Evolutionary conservation across 768 basidiomycete species (phyloP).

Genomic region (Suillus ampliporus): DNA sequence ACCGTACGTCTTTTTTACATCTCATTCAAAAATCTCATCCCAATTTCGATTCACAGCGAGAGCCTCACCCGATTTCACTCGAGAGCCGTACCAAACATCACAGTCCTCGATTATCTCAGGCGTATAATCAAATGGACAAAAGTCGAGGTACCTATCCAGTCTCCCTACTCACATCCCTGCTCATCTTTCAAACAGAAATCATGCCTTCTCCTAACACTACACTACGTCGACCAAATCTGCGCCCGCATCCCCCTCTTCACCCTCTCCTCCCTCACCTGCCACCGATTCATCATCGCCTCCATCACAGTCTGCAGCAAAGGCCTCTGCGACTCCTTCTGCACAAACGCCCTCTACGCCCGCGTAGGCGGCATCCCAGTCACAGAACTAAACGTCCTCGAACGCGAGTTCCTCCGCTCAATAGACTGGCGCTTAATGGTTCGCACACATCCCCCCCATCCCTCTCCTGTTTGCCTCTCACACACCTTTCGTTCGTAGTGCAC

Average conservation of each 20-base stretch:
- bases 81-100: constrained; percentile 85
- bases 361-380: constrained; percentile 92
- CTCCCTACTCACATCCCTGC: constrained; percentile 6
- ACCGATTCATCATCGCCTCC: constrained; percentile 95
- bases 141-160: constrained; percentile 72
- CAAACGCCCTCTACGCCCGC: constrained; percentile 92
- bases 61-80: constrained; percentile 97
- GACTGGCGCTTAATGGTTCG: constrained; percentile 95
- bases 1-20: constrained; percentile 57
- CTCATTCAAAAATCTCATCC: constrained; percentile 21
- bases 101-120: constrained; percentile 89
- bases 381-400: constrained; percentile 93
- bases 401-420: constrained; percentile 89
- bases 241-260: constrained; percentile 87
- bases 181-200: constrained; percentile 57
- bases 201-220: constrained; percentile 80
- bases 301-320: constrained; percentile 94
- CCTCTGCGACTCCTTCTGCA: constrained; percentile 94
- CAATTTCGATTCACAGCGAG: constrained; percentile 59
- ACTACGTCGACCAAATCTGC: constrained; percentile 95
- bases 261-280: constrained; percentile 93
- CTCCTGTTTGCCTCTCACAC: constrained; percentile 20
- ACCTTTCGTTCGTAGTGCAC: constrained; percentile 68
- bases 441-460: constrained; percentile 22
- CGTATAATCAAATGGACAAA: constrained; percentile 96